phyloP scores from a whole-genome alignment of 345 rosid species.

The Pistacia vera region DNA sequence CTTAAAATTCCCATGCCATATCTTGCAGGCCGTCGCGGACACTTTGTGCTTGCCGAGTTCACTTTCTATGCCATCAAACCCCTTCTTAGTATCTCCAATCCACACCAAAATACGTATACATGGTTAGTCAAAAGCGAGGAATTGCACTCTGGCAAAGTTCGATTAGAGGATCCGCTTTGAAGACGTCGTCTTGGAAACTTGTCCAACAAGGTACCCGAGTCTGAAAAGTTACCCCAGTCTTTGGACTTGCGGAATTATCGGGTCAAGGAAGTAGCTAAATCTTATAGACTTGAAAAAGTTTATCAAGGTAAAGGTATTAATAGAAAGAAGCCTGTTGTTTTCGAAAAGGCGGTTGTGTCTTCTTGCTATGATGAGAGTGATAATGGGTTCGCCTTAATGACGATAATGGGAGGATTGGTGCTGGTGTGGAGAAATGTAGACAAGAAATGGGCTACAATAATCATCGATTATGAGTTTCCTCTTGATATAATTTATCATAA shows the following conservation, averaged over 20 bases:
- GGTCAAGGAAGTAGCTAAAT: background rate
- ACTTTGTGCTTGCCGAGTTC: background rate
- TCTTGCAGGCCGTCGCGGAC: background rate
- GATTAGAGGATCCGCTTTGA: background rate
- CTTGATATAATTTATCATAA: background rate
- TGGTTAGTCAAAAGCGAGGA: background rate
- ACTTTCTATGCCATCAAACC: background rate
- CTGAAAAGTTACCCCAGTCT: no score
- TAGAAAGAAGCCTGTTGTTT: background rate
- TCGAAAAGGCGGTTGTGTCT: background rate
- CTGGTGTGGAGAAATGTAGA: background rate
- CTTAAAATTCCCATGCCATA: background rate
- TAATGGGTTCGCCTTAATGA: background rate
- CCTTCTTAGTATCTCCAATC: background rate
- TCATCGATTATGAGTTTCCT: no score
- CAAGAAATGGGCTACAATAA: background rate
- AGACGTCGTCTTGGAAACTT: background rate
- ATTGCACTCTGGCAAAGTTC: background rate
- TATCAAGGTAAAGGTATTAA: no score
- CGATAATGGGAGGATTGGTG: background rate
- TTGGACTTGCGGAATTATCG: background rate
- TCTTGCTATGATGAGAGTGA: background rate
- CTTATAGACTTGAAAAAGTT: background rate
- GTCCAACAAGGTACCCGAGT: background rate
- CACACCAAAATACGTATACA: background rate